These are phyloP conservation scores for Hymenoscyphus fructigenus DNA, from an alignment of 2,329 filamentous ascomycete species.

Conservation along the genomic window DNA sequence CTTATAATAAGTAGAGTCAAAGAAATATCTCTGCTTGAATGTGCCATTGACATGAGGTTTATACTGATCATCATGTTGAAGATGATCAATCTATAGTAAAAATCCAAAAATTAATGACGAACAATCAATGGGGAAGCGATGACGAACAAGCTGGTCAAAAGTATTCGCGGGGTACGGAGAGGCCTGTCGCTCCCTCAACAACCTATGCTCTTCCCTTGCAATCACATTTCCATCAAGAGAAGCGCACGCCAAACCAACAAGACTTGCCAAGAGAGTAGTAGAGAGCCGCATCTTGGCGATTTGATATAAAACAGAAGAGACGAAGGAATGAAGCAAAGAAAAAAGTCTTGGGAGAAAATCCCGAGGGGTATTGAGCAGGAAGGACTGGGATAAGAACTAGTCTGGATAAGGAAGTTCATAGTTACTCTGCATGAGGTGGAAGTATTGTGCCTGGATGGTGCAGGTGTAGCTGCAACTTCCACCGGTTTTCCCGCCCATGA, in stretches of 20 bases:
- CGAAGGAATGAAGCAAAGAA: neutral
- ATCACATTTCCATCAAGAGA: neutral
- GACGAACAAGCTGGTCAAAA: conserved; percentile 27
- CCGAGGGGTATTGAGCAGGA: neutral
- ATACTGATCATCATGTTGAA: conserved; percentile 43
- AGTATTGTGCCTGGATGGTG: neutral
- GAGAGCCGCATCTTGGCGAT: conserved; percentile 12
- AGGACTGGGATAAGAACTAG: conserved; percentile 8
- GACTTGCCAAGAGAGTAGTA: conserved; percentile 5
- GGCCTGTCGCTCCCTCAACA: conserved; percentile 12
- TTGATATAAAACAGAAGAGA: conserved; percentile 3
- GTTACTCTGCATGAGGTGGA: conserved; percentile 3
- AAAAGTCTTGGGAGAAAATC: neutral
- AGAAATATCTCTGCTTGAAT: conserved; percentile 55
- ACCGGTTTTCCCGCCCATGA: neutral
- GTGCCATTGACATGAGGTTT: conserved; percentile 46
- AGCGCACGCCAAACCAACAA: conserved; percentile 15
- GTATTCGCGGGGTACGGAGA: conserved; percentile 22
- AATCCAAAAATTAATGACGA: conserved; percentile 3
- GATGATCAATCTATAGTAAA: conserved; percentile 45
- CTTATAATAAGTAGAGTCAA: conserved; percentile 53
- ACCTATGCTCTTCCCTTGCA: conserved; percentile 4
- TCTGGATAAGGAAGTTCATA: conserved; percentile 14
- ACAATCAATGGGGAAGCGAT: neutral
- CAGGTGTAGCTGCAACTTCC: neutral